Evolutionary conservation across 768 basidiomycete species (phyloP).

Genomic region (Mycena indigotica): DNA sequence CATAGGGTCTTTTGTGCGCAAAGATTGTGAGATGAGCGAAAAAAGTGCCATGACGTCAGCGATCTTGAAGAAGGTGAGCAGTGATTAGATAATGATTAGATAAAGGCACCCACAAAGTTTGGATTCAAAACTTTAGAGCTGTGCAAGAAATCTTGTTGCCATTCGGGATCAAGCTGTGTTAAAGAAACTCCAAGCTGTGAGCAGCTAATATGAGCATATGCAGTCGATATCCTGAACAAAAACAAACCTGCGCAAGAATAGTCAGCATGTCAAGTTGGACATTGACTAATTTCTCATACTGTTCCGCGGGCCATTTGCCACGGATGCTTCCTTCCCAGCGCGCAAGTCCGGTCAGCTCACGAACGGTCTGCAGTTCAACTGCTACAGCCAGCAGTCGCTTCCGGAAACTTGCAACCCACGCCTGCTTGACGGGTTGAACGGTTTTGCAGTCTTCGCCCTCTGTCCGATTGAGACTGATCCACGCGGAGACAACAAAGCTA

Average conservation of each 20-base stretch:
- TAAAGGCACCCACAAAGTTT: conserved; percentile 44
- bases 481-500: conserved; percentile 41
- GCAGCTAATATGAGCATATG: neutral
- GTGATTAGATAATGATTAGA: neutral
- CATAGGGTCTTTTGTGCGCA: conserved; percentile 47
- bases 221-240: neutral
- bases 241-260: conserved; percentile 39
- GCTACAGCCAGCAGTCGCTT: conserved; percentile 33
- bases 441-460: conserved; percentile 18
- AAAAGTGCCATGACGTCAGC: conserved; percentile 48
- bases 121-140: conserved; percentile 56
- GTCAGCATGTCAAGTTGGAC: conserved; percentile 45
- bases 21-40: conserved; percentile 44
- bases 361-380: conserved; percentile 36
- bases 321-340: conserved; percentile 52
- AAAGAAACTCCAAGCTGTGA: conserved; percentile 45
- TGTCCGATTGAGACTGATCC: conserved; percentile 31
- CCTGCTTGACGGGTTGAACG: neutral
- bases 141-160: conserved; percentile 43
- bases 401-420: conserved; percentile 33
- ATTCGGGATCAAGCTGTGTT: conserved; percentile 41
- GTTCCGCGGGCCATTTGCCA: conserved; percentile 54
- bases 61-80: conserved; percentile 32
- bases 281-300: conserved; percentile 45
- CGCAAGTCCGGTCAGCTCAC: conserved; percentile 37